phyloP scores from a whole-genome alignment of 768 basidiomycete genomes.

The Naematelia encephala region DNA sequence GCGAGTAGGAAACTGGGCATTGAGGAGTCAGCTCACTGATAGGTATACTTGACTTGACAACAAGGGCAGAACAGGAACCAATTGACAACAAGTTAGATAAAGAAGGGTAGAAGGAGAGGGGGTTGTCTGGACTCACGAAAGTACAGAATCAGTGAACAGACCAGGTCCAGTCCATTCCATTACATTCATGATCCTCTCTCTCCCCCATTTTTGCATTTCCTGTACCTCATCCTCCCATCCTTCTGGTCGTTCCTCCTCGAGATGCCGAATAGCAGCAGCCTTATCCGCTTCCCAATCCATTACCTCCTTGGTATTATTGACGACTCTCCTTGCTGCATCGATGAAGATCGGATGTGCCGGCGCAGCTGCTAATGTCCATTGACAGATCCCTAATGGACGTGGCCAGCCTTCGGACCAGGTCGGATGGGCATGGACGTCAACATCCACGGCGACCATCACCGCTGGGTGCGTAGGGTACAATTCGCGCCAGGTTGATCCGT shows the following conservation, averaged over 20 bases:
- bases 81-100: background rate
- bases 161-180: slow-evolving; percentile 49
- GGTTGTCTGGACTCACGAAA: slow-evolving; percentile 32
- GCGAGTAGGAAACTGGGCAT: slow-evolving; percentile 39
- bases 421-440: slow-evolving; percentile 29
- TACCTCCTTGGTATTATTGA: slow-evolving; percentile 35
- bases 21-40: slow-evolving; percentile 11
- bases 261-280: slow-evolving; percentile 8
- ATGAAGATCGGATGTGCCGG: slow-evolving; percentile 47
- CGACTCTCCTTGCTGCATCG: slow-evolving; percentile 38
- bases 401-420: slow-evolving; percentile 31
- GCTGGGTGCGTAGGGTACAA: slow-evolving; percentile 25
- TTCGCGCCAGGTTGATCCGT: slow-evolving; percentile 25
- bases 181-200: slow-evolving; percentile 32
- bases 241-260: slow-evolving; percentile 5
- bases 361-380: slow-evolving; percentile 47
- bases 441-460: slow-evolving; percentile 38
- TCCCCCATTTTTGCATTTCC: slow-evolving; percentile 10
- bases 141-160: slow-evolving; percentile 34
- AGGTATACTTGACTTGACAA: too few species aligned
- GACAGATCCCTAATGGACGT: slow-evolving; percentile 39
- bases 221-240: slow-evolving; percentile 12
- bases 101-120: background rate
- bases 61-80: too few species aligned
- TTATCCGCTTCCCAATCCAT: slow-evolving; percentile 26